Evolutionary conservation across 192 early-diverging fungal species (phyloP), one percentile per base, ranked within the genome.

Genomic region (Coemansia sp.): DNA sequence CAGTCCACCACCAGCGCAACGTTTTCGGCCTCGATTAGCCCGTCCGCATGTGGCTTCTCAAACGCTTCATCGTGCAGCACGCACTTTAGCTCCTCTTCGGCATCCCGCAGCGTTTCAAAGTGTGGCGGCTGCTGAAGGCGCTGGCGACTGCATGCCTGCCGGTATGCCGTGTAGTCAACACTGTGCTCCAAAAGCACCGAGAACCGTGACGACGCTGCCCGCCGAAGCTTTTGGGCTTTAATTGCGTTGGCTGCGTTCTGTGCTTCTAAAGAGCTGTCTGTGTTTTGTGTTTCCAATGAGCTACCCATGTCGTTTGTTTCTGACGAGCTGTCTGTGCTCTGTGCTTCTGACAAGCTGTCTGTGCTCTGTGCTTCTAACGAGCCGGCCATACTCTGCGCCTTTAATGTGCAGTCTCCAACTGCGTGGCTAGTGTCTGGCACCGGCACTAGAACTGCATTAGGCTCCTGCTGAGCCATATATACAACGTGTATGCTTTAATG

Each of bases 1-100:
- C 75, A 77, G 69, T 77, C 75, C 5, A 68, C 65, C 16, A 69
- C 75, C 49, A 77, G 43, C 16, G 75, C 75, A 32, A 71, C 75
- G 54, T 77, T 77, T 27, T 67, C 75, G 32, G 75, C 75, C 10
- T 57, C 65, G 16, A 64, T 47, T 11, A 65, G 38, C 24, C 51
- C 56, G 50, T 52, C 57, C 3, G 23, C 32, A 9, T 50, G 28
- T 14, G 50, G 35, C 32, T 56, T 54, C 18, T 49, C 47, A 56
- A 77, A 77, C 4, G 67, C 44, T 5, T 57, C 35, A 61, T 77
- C 75, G 49, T 77, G 75, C 0, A 77, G 65, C 16, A 77, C 69
- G 61, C 68, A 61, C 27, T 45, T 27, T 5, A 77, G 75, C 46
- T 77, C 75, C 6, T 48, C 49, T 33, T 77, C 75, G 28, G 75